Conservation (phyloP, 1,284 basidiomycete genomes). For the Moesziomyces globuligerus region DNA sequence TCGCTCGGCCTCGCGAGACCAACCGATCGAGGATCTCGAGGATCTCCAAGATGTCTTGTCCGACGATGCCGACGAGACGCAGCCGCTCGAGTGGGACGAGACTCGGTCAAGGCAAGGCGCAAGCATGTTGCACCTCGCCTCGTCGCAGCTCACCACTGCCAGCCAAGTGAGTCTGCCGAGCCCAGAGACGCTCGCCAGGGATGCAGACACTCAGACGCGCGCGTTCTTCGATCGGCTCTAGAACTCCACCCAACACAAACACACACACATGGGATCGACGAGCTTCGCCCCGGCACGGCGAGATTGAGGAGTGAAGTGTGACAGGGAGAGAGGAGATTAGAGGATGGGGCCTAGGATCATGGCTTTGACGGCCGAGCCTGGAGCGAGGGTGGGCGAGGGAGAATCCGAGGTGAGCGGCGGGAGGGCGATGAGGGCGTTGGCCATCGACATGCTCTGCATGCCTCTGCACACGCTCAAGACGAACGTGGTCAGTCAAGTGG, state of each 20-base stretch:
- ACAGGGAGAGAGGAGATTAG: conserved; percentile 1
- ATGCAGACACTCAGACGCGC: conserved; percentile 12
- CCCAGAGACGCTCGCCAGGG: conserved; percentile 5
- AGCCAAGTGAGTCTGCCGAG: conserved; percentile 16
- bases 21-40: background rate
- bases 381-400: background rate
- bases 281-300: no score
- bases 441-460: conserved; percentile 62
- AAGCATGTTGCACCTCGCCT: background rate
- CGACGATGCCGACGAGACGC: conserved; percentile 16
- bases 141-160: conserved; percentile 1
- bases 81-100: background rate
- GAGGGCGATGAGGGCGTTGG: conserved; percentile 58
- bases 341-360: conserved; percentile 46
- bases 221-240: conserved; percentile 20
- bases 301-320: no score
- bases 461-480: no score
- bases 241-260: no score
- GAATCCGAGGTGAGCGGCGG: conserved; percentile 18
- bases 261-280: no score
- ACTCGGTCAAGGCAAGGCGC: no score
- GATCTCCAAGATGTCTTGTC: conserved; percentile 28
- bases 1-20: background rate
- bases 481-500: no score
- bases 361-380: conserved; percentile 16